phyloP scores from a whole-genome alignment of 2,329 filamentous ascomycete genomes.

The Xylaria sp. region DNA sequence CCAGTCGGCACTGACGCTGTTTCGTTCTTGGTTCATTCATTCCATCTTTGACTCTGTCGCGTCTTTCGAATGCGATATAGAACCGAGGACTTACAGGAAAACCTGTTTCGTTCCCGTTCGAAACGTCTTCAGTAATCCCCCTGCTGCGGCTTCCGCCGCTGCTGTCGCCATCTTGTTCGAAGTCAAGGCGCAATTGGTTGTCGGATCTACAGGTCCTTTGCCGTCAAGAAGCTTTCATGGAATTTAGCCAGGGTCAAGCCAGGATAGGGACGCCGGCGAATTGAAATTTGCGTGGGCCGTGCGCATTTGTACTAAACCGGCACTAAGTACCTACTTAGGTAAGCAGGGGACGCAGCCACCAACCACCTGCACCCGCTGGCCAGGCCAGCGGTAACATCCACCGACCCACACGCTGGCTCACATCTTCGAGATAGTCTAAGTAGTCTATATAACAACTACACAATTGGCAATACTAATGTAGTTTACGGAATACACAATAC shows the following conservation, averaged over 20 bases:
- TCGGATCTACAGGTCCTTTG: neutral
- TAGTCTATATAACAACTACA: no score
- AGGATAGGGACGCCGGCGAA: slow-evolving; percentile 15
- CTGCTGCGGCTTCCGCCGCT: slow-evolving; percentile 1
- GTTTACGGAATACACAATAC: no score
- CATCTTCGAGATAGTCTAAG: no score
- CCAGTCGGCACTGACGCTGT: neutral
- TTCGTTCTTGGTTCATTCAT: neutral
- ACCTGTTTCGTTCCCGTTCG: slow-evolving; percentile 40
- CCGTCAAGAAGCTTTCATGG: neutral
- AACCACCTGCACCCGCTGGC: no score
- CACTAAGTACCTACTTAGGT: neutral
- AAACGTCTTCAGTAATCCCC: slow-evolving; percentile 30
- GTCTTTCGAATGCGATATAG: neutral
- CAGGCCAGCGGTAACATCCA: no score
- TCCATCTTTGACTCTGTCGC: neutral
- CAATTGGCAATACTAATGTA: no score
- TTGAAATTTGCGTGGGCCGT: slow-evolving; percentile 30
- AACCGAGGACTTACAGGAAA: slow-evolving; percentile 38
- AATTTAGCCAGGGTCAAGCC: neutral
- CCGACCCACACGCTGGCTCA: no score
- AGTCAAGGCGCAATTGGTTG: neutral
- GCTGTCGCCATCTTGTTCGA: slow-evolving; percentile 19
- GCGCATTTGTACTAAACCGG: no score
- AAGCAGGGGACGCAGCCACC: no score